phyloP scores from a whole-genome alignment of 495 filamentous ascomycete genomes.

The Hypoxylon subgilvum region DNA sequence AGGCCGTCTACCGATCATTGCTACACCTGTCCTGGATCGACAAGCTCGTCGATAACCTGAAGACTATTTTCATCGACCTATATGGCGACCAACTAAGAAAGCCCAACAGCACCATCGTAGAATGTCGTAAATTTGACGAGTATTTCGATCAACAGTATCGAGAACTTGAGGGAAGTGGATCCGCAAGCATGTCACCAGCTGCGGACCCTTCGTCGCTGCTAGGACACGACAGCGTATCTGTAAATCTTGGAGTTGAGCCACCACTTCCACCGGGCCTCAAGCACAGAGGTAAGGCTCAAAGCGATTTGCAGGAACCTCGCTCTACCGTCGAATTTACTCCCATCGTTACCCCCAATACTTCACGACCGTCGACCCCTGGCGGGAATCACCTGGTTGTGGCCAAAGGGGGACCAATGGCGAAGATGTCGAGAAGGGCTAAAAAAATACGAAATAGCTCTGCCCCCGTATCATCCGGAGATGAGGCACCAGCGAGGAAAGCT shows the following conservation, averaged over 20 bases:
- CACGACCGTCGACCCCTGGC: conserved; percentile 78
- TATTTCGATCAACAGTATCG: conserved; percentile 93
- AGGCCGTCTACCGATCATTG: conserved; percentile 97
- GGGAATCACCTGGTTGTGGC: conserved; percentile 68
- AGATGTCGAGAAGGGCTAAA: conserved; percentile 79
- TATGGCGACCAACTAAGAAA: conserved; percentile 87
- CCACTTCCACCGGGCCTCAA: conserved; percentile 52
- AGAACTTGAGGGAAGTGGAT: conserved; percentile 70
- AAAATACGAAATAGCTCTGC: conserved; percentile 72
- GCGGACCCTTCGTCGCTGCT: conserved; percentile 46
- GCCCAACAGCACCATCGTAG: conserved; percentile 74
- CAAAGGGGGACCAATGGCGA: conserved; percentile 72
- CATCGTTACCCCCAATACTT: conserved; percentile 73
- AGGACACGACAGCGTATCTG: conserved; percentile 49
- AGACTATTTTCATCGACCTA: conserved; percentile 83
- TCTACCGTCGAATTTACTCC: conserved; percentile 68
- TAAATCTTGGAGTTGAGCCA: conserved; percentile 49
- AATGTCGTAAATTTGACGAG: conserved; percentile 79
- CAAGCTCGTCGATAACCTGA: conserved; percentile 92
- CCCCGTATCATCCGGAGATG: conserved; percentile 83
- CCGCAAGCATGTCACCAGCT: conserved; percentile 39
- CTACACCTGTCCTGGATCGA: conserved; percentile 96
- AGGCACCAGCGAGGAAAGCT: conserved; percentile 62
- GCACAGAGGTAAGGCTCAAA: conserved; percentile 36
- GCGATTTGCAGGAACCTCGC: conserved; percentile 46